phyloP scores from a whole-genome alignment of 805 yeast genomes.

The Candida vaughaniae region DNA sequence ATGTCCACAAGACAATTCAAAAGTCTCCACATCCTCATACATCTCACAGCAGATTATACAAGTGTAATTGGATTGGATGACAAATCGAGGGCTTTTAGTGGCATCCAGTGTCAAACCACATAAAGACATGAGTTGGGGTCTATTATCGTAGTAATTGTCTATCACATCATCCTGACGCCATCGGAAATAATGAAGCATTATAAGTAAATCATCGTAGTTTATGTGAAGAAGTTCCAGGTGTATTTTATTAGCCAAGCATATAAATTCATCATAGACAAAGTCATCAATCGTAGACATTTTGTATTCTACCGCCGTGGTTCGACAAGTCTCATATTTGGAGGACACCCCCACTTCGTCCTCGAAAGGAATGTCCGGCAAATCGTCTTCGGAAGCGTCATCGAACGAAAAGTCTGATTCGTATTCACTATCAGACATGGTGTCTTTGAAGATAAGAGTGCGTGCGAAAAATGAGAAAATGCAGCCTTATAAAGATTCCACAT shows the following conservation, averaged over 20 bases:
- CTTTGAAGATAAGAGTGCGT: too few relatives aligned
- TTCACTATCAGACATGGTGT: not conserved
- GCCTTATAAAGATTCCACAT: too few relatives aligned
- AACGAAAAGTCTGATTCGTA: conserved; percentile 14
- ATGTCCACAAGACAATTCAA: conserved; percentile 67
- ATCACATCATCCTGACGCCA: conserved; percentile 43
- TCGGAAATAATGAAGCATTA: conserved; percentile 34
- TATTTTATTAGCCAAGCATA: conserved; percentile 1
- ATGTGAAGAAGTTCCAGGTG: conserved; percentile 4
- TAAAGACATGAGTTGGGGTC: conserved; percentile 20
- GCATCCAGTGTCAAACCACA: conserved; percentile 24
- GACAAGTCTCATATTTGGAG: not conserved
- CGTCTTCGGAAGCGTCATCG: conserved; percentile 14
- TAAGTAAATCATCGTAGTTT: conserved; percentile 25
- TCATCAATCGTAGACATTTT: conserved; percentile 3
- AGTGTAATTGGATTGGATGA: conserved; percentile 20
- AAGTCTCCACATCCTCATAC: conserved; percentile 32
- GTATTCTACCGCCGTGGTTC: conserved; percentile 6
- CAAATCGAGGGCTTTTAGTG: not conserved
- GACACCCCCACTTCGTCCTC: conserved; percentile 3
- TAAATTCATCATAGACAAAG: conserved; percentile 6
- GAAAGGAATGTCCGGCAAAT: not conserved
- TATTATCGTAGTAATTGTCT: conserved; percentile 34
- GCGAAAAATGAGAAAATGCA: too few relatives aligned
- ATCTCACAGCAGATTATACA: conserved; percentile 79